These are phyloP conservation scores for Neurospora sp. DNA, from an alignment of 495 filamentous ascomycete genomes.

Conservation along the genomic window DNA sequence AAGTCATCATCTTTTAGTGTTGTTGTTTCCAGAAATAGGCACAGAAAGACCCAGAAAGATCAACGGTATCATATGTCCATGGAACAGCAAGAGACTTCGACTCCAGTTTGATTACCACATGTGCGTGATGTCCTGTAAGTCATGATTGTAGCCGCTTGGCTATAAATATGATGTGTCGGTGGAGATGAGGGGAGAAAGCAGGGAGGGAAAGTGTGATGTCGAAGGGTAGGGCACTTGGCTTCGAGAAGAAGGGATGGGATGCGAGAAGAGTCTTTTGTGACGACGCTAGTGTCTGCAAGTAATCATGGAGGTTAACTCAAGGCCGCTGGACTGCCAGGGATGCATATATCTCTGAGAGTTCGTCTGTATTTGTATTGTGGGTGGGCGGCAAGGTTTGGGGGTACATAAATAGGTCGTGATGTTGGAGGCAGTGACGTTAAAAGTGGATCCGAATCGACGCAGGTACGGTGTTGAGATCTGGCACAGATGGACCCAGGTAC, in stretches of 20 bases:
- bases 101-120: not conserved
- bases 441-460: conserved; percentile 16
- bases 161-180: not conserved
- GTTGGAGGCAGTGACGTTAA: conserved; percentile 13
- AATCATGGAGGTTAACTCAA: not conserved
- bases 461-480: conserved; percentile 12
- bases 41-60: not conserved
- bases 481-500: conserved; percentile 4
- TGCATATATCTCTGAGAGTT: not conserved
- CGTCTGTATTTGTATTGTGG: not conserved
- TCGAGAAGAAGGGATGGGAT: not conserved
- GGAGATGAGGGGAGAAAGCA: not conserved
- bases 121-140: not conserved
- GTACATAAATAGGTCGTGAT: not conserved
- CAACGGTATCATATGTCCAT: not conserved
- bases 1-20: not conserved
- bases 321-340: not conserved
- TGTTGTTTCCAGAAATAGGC: not conserved
- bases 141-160: not conserved
- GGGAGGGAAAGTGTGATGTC: not conserved
- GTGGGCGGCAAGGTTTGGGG: not conserved
- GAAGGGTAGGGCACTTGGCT: not conserved
- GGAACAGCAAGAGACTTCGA: not conserved
- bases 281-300: not conserved
- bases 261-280: not conserved